A percentile compares a stretch with the other conserved stretches of the same genome.
These are phyloP conservation scores for Verticillium dahliae DNA, from an alignment of 2,329 filamentous ascomycete genomes.

Conservation along the genomic window DNA sequence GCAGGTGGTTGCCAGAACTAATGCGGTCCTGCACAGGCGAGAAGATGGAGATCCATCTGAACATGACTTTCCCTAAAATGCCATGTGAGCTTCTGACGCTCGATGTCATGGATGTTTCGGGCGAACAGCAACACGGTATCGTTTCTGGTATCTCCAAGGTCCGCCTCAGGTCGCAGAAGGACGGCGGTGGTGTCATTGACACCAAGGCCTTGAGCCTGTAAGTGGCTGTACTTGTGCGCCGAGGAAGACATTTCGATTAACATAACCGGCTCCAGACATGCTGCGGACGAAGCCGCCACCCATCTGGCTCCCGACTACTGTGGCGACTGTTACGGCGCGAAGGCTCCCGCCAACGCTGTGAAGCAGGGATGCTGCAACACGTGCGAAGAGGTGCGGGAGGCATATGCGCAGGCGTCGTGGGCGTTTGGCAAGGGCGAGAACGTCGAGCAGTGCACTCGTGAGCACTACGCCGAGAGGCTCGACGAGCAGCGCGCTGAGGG, in stretches of 20 bases:
- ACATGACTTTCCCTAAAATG: conserved; percentile 84
- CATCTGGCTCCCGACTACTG: conserved; percentile 93
- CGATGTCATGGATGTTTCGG: conserved; percentile 98
- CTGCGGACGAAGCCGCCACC: conserved; percentile 57
- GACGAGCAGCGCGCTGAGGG: conserved; percentile 86
- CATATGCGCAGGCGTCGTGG: conserved; percentile 85
- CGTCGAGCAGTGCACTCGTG: conserved; percentile 90
- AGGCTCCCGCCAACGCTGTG: conserved; percentile 58
- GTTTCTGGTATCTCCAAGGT: conserved; percentile 91
- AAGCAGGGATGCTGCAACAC: conserved; percentile 96
- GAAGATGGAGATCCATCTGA: conserved; percentile 98
- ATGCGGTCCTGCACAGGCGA: conserved; percentile 52
- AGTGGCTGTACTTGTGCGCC: conserved; percentile 22
- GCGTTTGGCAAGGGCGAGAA: conserved; percentile 88
- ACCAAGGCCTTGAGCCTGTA: conserved; percentile 61
- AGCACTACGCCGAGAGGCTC: conserved; percentile 86
- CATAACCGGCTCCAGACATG: conserved; percentile 42
- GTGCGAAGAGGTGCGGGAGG: conserved; percentile 92
- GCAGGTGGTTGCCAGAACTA: conserved; percentile 1
- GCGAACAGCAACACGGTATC: conserved; percentile 91
- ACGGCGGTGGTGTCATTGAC: conserved; percentile 74
- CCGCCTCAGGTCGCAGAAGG: conserved; percentile 61
- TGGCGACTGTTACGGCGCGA: conserved; percentile 85
- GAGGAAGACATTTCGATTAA: not conserved
- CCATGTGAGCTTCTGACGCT: conserved; percentile 94